phyloP scores from a whole-genome alignment of 768 basidiomycete species.

The Dioszegia aurantiaca region DNA sequence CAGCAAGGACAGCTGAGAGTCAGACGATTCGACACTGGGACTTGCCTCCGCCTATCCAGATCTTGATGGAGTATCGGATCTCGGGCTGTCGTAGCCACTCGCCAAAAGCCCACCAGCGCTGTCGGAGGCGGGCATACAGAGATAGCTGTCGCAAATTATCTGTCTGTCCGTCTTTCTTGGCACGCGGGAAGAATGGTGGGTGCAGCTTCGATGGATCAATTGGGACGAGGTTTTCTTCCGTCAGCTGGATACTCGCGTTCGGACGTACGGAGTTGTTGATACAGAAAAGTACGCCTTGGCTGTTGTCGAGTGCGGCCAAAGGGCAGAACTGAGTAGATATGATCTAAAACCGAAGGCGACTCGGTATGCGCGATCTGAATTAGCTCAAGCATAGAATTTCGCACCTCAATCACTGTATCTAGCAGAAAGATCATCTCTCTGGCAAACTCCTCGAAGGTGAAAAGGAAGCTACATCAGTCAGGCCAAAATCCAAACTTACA shows the following conservation, averaged over 20 bases:
- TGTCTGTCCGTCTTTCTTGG: slow-evolving; percentile 60
- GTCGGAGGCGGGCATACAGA: slow-evolving; percentile 63
- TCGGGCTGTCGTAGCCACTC: slow-evolving; percentile 67
- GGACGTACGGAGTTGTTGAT: slow-evolving; percentile 46
- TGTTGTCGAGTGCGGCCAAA: slow-evolving; percentile 3
- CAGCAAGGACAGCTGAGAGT: slow-evolving; percentile 68
- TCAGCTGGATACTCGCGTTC: background rate
- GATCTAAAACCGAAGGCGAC: slow-evolving; percentile 26
- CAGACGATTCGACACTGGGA: background rate
- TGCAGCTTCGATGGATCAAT: slow-evolving; percentile 54
- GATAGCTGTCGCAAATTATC: slow-evolving; percentile 63
- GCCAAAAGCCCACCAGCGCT: slow-evolving; percentile 70
- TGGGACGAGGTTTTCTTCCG: slow-evolving; percentile 49
- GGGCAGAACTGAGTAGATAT: slow-evolving; percentile 25
- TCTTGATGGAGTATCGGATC: slow-evolving; percentile 82
- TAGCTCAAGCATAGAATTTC: slow-evolving; percentile 6
- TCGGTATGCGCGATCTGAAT: slow-evolving; percentile 28
- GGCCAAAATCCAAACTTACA: slow-evolving; percentile 59
- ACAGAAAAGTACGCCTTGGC: slow-evolving; percentile 26
- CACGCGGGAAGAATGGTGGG: slow-evolving; percentile 73
- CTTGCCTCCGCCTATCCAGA: slow-evolving; percentile 55
- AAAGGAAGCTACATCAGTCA: slow-evolving; percentile 71
- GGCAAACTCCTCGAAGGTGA: slow-evolving; percentile 91
- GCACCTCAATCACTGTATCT: slow-evolving; percentile 75
- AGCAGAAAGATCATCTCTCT: slow-evolving; percentile 75